Evolutionary conservation across 345 rosid genomes (phyloP), one percentile per base, ranked within the genome.

Genomic region (Camelina sativa): DNA sequence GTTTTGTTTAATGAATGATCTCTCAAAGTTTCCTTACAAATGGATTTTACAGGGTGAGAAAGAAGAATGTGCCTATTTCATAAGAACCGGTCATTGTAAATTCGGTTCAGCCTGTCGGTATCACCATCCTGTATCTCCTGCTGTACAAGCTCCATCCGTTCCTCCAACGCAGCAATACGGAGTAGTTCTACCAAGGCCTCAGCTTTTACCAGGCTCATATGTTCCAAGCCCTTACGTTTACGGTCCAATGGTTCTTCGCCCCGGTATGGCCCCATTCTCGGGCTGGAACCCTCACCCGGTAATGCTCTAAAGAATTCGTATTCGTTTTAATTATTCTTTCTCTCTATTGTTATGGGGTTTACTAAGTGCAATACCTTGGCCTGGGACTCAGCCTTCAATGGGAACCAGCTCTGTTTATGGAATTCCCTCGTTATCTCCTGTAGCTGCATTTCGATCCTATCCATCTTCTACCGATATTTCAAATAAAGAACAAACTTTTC

Each of bases 61-160:
- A 76, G 25, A 23, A 23, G 97, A 90, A 69, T 95, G 99, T 72
- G 81, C 93, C 51, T 92, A 90, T 68, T 95, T 88, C 80, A 68
- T 88, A 81, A 90, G 91, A 83, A 95, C 95, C 0, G 91, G 96
- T 75, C 91, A 86, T 28, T 95, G 99, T 81, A 95, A 95, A 74
- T 95, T 92, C 70, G 96, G 92, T 46, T 68, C 81, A 9, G 86
- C 96, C 0, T 92, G 98, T 76, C 92, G 92, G 76, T 95, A 86
- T 77, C 86, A 92, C 80, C 99, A 95, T 79, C 97, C 99, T 4
- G 86, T 73, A 41, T 88, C 90, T 37, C 85, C 82, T 8, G 81
- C 80, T 53, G 35, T 80, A 16, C 89, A 82, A 62, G 69, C 82
- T 76, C 87, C 85, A 48, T 75, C 76, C 3, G 67, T 57, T 35